Base-by-base conservation (phyloP, 768 basidiomycete species). In the Lentinula edodes region DNA sequence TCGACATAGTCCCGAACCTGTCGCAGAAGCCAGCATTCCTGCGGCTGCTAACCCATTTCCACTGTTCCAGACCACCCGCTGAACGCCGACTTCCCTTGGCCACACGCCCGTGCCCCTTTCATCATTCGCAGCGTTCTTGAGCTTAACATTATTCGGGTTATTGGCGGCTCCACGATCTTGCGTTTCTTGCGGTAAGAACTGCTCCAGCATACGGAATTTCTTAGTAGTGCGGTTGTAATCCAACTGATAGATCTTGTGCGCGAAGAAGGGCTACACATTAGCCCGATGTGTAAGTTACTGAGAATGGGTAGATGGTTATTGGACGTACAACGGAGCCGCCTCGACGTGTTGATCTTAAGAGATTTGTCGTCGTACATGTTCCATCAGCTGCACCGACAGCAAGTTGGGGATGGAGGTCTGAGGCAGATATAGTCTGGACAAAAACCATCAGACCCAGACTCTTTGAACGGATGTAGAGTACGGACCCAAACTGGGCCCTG, bases 121-220 rank as follows among this genome's bases (percentile, higher is more conserved):
- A 5, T 70, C 68, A 53, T 67, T 69, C 56, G 67, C 63, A 54
- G 67, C 46, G 32, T 66, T 69, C 71, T 79, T 71, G 58, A 67
- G 63, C 66, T 80, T 72, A 13, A 63, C 67, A 61, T 78, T 50
- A 59, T 66, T 66, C 50, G 68, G 62, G 60, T 76, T 71, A 18
- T 74, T 66, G 32, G 78, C 75, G 3, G 76, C 70, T 5, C 78
- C 72, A 23, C 78, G 73, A 52, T 83, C 81, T 53, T 79, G 72
- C 23, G 80, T 80, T 76, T 87, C 82, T 82, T 87, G 83, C 1
- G 95, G 92, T 6, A 89, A 71, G 66, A 96, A 87, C 23, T 84
- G 83, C 61, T 98, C 96, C n/a, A 95, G 74, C 87, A 98, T 93
- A 23, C 95, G 80, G 69, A 83, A 94, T 62, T 91, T 85, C 20